Evolutionary conservation across 2,329 filamentous ascomycete species (phyloP).

Genomic region (Daldinia sp.): DNA sequence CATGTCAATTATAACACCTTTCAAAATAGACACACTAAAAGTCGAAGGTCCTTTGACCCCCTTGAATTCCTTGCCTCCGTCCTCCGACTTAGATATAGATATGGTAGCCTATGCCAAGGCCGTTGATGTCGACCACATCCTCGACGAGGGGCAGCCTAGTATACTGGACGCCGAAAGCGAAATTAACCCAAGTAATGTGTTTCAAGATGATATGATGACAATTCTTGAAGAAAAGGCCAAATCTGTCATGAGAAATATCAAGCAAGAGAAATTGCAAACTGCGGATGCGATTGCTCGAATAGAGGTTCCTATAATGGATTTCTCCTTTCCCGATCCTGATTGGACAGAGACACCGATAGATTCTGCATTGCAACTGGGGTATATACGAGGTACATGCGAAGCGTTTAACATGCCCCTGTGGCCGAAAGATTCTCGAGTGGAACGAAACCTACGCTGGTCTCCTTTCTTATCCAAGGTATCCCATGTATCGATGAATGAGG

Average conservation of each 20-base stretch:
- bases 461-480: slow-evolving; percentile 44
- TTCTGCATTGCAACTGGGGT: slow-evolving; percentile 38
- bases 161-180: background rate
- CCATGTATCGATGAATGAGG: slow-evolving; percentile 40
- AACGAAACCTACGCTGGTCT: slow-evolving; percentile 47
- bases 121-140: slow-evolving; percentile 39
- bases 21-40: slow-evolving; percentile 41
- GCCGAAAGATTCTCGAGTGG: slow-evolving; percentile 30
- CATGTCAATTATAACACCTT: slow-evolving; percentile 12
- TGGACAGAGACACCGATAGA: slow-evolving; percentile 43
- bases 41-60: slow-evolving; percentile 48
- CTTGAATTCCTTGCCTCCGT: slow-evolving; percentile 20
- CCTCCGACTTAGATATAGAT: slow-evolving; percentile 21
- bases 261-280: slow-evolving; percentile 48
- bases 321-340: slow-evolving; percentile 44
- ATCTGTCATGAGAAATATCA: slow-evolving; percentile 37
- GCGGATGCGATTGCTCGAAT: slow-evolving; percentile 47
- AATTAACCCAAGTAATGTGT: slow-evolving; percentile 14
- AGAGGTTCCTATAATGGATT: slow-evolving; percentile 48
- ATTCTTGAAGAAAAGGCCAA: slow-evolving; percentile 38
- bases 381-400: slow-evolving; percentile 25
- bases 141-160: slow-evolving; percentile 11
- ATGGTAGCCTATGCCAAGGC: slow-evolving; percentile 27
- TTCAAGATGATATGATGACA: slow-evolving; percentile 35
- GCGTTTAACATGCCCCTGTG: slow-evolving; percentile 34